phyloP scores from a whole-genome alignment of 2,329 filamentous ascomycete genomes.

The Penicillium polonicum region DNA sequence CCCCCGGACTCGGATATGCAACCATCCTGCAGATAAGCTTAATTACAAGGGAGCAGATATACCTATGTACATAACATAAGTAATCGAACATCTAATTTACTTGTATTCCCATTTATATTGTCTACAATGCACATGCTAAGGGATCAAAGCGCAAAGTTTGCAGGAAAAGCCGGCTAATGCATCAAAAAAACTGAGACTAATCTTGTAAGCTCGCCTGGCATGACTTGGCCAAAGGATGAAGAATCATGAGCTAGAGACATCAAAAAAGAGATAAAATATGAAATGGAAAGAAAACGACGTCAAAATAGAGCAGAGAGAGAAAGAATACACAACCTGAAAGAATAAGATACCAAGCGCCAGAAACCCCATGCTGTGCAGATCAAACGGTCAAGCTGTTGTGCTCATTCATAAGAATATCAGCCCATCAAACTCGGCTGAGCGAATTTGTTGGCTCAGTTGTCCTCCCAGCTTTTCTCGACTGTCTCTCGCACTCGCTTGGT shows the following conservation, averaged over 20 bases:
- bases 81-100: neutral
- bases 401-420: conserved; percentile 14
- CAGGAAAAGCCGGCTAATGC: conserved; percentile 11
- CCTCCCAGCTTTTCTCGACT: conserved; percentile 99
- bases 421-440: conserved; percentile 13
- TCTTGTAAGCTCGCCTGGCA: neutral
- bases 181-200: conserved; percentile 1
- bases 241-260: neutral
- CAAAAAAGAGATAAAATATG: neutral
- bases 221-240: neutral
- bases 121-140: neutral
- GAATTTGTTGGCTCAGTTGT: conserved; percentile 49
- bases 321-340: conserved; percentile 12
- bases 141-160: neutral
- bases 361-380: conserved; percentile 47
- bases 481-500: conserved; percentile 93
- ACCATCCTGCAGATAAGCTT: conserved; percentile 11
- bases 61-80: too few relatives aligned
- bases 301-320: neutral
- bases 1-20: conserved; percentile 15
- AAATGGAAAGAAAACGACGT: neutral
- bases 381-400: conserved; percentile 26
- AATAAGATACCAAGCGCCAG: conserved; percentile 36
- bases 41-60: neutral
- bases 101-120: neutral